Base-by-base conservation (phyloP, 2,329 filamentous ascomycete species). In the Monilinia fructigena region DNA sequence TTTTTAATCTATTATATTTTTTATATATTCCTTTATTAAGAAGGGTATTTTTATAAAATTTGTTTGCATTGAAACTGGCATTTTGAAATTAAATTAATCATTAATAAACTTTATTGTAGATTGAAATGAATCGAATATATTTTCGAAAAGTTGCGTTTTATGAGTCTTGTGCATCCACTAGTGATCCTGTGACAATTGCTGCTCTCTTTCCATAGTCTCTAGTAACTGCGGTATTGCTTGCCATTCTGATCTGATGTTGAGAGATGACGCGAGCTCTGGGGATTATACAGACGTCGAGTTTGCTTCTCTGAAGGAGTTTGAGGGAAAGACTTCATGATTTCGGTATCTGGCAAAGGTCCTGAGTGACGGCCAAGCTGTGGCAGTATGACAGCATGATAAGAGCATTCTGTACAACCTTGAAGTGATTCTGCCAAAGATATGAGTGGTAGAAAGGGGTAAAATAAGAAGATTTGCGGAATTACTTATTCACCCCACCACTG, bases 111-210 rank as follows among this genome's bases (percentile, higher is more conserved):
- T n/a, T n/a, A 23, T 23, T 23, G 1, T 23, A 23, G 23, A 23
- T 23, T 23, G 23, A 23, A 23, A 23, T 23, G 23, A 23, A 23
- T 23, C 23, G 23, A 23, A 23, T 23, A 23, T 23, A 23, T 23
- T 23, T 23, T 23, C 23, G 23, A 23, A 23, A 23, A 23, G 23
- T 23, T 23, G 23, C 1, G 23, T 23, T 23, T 23, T 23, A 23
- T 23, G 23, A 23, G 23, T 23, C 23, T 23, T 23, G 23, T 23
- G 23, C 23, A 23, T 23, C 23, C 23, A 23, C 1, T 23, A 1
- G 1, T 23, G 23, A 23, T 23, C 78, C 78, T 11, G 78, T 80
- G 2, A 80, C 75, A 62, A 80, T 79, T 1, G 72, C 78, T 28
- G 75, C 76, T 66, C 77, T 70, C 52, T 74, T 75, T 4, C 72